Conservation (phyloP, 306 rosid genomes). For the Begonia masoniana region DNA sequence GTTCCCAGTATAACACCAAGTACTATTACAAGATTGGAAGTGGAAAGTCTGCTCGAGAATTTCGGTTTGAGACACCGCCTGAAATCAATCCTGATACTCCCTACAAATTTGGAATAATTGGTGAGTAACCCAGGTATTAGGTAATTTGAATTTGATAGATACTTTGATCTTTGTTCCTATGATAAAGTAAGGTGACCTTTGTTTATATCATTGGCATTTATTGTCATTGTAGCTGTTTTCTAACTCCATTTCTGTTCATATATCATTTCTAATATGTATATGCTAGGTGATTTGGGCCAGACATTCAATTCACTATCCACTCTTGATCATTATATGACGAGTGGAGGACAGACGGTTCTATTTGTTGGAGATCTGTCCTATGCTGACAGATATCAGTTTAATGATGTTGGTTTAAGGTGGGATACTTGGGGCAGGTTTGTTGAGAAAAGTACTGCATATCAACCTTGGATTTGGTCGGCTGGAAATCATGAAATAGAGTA, state of each 20-base stretch:
- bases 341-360: slow-evolving; percentile 72
- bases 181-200: neutral
- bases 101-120: slow-evolving; percentile 90
- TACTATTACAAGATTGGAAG: slow-evolving; percentile 81
- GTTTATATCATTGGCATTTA: neutral
- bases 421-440: slow-evolving; percentile 80
- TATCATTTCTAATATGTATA: slow-evolving; percentile 3
- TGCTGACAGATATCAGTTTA: slow-evolving; percentile 70
- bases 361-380: slow-evolving; percentile 89
- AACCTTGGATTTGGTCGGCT: slow-evolving; percentile 83
- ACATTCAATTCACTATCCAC: slow-evolving; percentile 90
- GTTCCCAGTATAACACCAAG: slow-evolving; percentile 55
- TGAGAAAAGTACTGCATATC: slow-evolving; percentile 76
- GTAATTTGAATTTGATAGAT: neutral
- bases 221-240: too few species aligned
- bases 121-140: slow-evolving; percentile 23
- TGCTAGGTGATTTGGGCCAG: slow-evolving; percentile 95
- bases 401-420: slow-evolving; percentile 83
- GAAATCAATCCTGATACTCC: slow-evolving; percentile 46
- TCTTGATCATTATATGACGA: slow-evolving; percentile 73
- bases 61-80: slow-evolving; percentile 83
- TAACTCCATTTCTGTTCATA: too few species aligned
- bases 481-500: slow-evolving; percentile 94
- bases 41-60: slow-evolving; percentile 73
- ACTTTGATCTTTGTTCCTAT: neutral